Conservation (phyloP, 2,329 filamentous ascomycete species). For the Chaetomium olivaceum region DNA sequence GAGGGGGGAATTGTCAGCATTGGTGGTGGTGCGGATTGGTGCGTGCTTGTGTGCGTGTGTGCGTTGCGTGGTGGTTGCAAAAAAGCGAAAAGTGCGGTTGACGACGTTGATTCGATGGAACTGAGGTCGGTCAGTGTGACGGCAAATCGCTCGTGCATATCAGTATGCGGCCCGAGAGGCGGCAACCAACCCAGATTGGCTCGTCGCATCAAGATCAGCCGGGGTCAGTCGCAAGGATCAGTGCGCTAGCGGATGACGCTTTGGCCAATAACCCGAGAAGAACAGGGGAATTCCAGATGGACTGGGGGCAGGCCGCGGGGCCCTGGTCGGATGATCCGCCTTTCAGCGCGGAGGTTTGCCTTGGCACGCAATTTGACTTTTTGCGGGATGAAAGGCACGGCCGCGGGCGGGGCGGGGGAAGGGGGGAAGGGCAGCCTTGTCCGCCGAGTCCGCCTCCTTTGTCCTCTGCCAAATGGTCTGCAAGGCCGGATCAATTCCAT, state of each 20-base stretch:
- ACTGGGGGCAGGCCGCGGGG: not conserved
- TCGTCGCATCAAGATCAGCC: conserved; percentile 37
- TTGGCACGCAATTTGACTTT: conserved; percentile 22
- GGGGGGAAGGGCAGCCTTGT: conserved; percentile 9
- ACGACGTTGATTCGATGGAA: conserved; percentile 40
- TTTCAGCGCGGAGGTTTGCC: not conserved
- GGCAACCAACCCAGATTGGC: conserved; percentile 45
- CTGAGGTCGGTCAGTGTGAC: conserved; percentile 43
- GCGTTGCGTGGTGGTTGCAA: conserved; percentile 18
- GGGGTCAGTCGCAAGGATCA: conserved; percentile 34
- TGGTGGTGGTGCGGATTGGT: conserved; percentile 1
- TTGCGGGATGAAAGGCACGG: conserved; percentile 8
- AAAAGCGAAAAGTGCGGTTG: conserved; percentile 25
- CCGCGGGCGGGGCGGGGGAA: not conserved
- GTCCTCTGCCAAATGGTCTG: no score
- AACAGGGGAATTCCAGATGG: not conserved
- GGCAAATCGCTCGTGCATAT: conserved; percentile 47
- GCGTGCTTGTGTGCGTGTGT: conserved; percentile 11
- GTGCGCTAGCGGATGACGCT: conserved; percentile 30
- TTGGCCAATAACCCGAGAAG: conserved; percentile 33
- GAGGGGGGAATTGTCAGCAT: conserved; percentile 3
- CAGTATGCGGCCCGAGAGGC: conserved; percentile 47
- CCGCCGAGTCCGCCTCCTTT: no score
- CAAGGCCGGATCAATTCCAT: conserved; percentile 2
- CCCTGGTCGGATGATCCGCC: conserved; percentile 19